Percentiles rank a stretch among this genome's conserved stretches.
These are phyloP conservation scores for Microglena sp. DNA, from an alignment of 139 green algal genomes.

Conservation along the genomic window DNA sequence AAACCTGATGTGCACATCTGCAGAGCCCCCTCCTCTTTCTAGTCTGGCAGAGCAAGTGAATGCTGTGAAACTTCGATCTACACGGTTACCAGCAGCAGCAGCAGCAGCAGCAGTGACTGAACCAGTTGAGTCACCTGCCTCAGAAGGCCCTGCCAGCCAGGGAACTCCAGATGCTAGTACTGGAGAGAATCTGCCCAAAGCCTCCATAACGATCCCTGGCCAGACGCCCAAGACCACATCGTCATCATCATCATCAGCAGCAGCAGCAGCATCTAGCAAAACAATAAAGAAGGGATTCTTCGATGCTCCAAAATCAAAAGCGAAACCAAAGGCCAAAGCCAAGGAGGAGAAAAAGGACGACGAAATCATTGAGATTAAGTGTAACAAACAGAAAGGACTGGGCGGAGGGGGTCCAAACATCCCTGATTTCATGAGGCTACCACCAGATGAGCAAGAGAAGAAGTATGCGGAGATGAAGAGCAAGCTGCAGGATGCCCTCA, in stretches of 20 bases:
- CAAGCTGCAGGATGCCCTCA: slow-evolving; percentile 21
- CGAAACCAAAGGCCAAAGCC: slow-evolving; percentile 6
- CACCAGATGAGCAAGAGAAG: slow-evolving; percentile 23
- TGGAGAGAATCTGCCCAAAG: not conserved
- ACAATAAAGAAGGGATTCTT: slow-evolving; percentile 33
- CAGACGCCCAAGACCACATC: not conserved
- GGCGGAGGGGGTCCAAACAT: slow-evolving; percentile 16
- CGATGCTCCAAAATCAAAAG: slow-evolving; percentile 17
- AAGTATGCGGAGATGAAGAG: slow-evolving; percentile 12
- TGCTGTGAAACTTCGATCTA: slow-evolving; percentile 12
- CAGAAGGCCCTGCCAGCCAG: not conserved
- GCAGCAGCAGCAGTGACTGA: not conserved
- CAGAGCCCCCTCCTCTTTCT: slow-evolving; percentile 33
- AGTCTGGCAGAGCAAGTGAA: slow-evolving; percentile 33
- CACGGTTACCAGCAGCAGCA: not conserved
- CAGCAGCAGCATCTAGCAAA: not conserved
- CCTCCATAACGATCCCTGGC: not conserved
- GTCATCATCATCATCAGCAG: not conserved
- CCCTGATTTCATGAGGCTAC: slow-evolving; percentile 26
- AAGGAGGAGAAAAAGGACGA: not conserved
- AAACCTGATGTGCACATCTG: no score
- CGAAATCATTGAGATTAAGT: slow-evolving; percentile 14
- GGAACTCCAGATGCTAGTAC: not conserved
- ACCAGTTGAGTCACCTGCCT: slow-evolving; percentile 8
- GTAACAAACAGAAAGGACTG: slow-evolving; percentile 2